Percentiles rank a stretch among this genome's conserved stretches.
Evolutionary conservation across 2,329 filamentous ascomycete genomes (phyloP).

Genomic region (Lachnellula cervina): DNA sequence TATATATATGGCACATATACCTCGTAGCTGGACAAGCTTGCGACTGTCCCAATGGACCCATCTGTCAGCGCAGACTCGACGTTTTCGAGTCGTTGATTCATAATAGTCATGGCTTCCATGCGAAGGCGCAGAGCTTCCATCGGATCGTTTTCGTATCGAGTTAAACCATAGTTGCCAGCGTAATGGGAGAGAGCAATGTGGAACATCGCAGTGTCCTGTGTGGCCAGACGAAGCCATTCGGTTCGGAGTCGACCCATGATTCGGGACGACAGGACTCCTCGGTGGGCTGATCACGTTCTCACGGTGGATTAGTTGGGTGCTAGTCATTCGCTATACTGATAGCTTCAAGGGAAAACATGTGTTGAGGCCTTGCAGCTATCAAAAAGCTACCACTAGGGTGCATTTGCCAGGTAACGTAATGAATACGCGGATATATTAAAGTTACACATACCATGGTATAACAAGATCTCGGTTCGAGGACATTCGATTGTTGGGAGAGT

Average conservation of each 20-base stretch:
- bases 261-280: slow-evolving; percentile 5
- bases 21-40: slow-evolving; percentile 16
- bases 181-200: slow-evolving; percentile 16
- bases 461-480: not conserved
- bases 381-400: not conserved
- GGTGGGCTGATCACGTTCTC: not conserved
- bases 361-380: not conserved
- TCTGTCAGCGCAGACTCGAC: slow-evolving; percentile 5
- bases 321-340: not conserved
- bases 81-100: slow-evolving; percentile 11
- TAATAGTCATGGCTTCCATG: slow-evolving; percentile 15
- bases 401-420: not conserved
- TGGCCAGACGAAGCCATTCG: slow-evolving; percentile 14
- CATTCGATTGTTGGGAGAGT: not conserved
- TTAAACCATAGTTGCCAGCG: slow-evolving; percentile 13
- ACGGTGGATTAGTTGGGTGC: not conserved
- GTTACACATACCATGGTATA: not conserved
- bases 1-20: not conserved
- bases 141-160: slow-evolving; percentile 8
- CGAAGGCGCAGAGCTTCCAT: slow-evolving; percentile 12
- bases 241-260: slow-evolving; percentile 13
- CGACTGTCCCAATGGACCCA: slow-evolving; percentile 13
- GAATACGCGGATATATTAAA: not conserved
- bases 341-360: not conserved
- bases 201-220: slow-evolving; percentile 12